Conservation (phyloP, 306 rosid species). For the Acacia crassicarpa region DNA sequence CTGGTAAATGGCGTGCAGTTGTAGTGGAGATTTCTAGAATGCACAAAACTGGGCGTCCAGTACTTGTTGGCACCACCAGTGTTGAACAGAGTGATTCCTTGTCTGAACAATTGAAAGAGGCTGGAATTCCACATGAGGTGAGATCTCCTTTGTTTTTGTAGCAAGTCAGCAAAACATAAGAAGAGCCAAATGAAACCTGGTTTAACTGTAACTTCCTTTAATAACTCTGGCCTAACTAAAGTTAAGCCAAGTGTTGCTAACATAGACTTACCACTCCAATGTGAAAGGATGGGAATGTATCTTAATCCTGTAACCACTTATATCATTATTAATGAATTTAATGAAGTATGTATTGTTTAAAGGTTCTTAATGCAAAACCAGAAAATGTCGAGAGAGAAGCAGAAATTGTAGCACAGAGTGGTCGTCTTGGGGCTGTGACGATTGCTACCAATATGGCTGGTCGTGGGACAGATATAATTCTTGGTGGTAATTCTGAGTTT, state of each 20-base stretch:
- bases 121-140: conserved; percentile 90
- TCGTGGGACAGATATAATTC: conserved; percentile 98
- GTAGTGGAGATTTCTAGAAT: conserved; percentile 97
- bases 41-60: conserved; percentile 92
- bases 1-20: conserved; percentile 96
- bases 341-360: conserved; percentile 33
- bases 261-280: conserved; percentile 14
- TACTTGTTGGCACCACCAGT: conserved; percentile 98
- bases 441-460: conserved; percentile 99
- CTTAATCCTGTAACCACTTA: background rate
- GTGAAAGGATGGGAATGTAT: conserved; percentile 16
- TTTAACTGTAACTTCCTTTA: conserved; percentile 19
- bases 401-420: conserved; percentile 97
- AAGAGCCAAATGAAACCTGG: conserved; percentile 1
- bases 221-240: background rate
- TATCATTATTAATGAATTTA: background rate
- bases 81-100: conserved; percentile 96
- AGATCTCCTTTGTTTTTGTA: conserved; percentile 25
- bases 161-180: conserved; percentile 15
- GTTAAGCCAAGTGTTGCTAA: conserved; percentile 11
- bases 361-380: conserved; percentile 99
- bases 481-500: conserved; percentile 98
- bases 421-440: conserved; percentile 95
- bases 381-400: conserved; percentile 99
- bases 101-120: conserved; percentile 81